These are phyloP conservation scores for Phytophthora pinifolia DNA, from an alignment of 352 stramenopile genomes.

Conservation along the genomic window DNA sequence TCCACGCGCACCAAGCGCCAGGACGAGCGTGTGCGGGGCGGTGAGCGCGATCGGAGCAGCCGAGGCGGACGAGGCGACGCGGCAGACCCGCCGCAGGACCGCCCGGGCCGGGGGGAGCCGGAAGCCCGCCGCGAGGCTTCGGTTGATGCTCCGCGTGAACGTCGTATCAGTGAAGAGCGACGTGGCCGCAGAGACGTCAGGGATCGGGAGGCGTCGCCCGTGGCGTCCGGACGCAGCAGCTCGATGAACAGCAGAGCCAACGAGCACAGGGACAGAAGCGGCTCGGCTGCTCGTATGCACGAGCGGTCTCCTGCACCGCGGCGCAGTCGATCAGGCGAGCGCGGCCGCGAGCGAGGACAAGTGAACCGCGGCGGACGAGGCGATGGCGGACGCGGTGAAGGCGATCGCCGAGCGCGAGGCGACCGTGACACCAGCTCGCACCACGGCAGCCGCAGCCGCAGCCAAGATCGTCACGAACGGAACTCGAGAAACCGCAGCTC, in stretches of 20 bases:
- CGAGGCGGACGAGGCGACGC: slow-evolving; percentile 15
- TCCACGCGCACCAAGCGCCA: slow-evolving; percentile 21
- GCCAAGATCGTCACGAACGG: slow-evolving; percentile 30
- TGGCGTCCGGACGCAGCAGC: slow-evolving; percentile 13
- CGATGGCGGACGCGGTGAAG: slow-evolving; percentile 29
- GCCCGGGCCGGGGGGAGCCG: slow-evolving; percentile 24
- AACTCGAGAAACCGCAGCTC: slow-evolving; percentile 20
- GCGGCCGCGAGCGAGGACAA: slow-evolving; percentile 31
- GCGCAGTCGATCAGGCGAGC: slow-evolving; percentile 44
- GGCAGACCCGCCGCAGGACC: slow-evolving; percentile 21
- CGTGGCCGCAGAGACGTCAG: slow-evolving; percentile 30
- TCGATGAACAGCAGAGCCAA: slow-evolving; percentile 20
- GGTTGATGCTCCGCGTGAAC: slow-evolving; percentile 17
- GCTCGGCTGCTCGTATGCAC: slow-evolving; percentile 30
- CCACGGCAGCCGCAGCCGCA: slow-evolving; percentile 25
- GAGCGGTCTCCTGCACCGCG: slow-evolving; percentile 30
- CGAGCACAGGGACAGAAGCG: slow-evolving; percentile 25
- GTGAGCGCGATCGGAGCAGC: slow-evolving; percentile 32
- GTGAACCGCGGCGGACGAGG: slow-evolving; percentile 24
- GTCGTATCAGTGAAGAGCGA: slow-evolving; percentile 31
- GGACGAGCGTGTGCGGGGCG: slow-evolving; percentile 22
- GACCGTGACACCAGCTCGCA: slow-evolving; percentile 16
- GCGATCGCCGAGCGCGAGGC: slow-evolving; percentile 21
- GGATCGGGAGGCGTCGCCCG: slow-evolving; percentile 34
- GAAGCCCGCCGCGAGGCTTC: slow-evolving; percentile 17